Percentiles rank a stretch among this genome's conserved stretches.
Conservation (phyloP, 164 flowering plant genomes). For the Kalanchoe fedtschenkoi region DNA sequence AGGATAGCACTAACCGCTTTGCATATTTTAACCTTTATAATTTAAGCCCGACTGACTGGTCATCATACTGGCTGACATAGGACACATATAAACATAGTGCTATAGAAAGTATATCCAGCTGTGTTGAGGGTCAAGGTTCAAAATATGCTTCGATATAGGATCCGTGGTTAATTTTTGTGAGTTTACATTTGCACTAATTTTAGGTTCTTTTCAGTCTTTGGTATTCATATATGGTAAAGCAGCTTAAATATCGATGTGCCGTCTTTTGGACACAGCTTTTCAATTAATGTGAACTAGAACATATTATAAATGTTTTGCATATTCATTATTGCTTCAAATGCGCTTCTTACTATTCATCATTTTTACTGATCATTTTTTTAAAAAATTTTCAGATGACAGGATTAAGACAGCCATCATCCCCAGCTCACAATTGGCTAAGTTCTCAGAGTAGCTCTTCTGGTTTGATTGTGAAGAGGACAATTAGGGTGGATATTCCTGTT, state of each 20-base stretch:
- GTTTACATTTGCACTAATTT: too few species aligned
- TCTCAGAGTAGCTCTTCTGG: slow-evolving; percentile 81
- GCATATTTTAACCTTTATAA: too few species aligned
- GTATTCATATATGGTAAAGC: too few species aligned
- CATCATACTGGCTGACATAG: not conserved
- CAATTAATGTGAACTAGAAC: too few species aligned
- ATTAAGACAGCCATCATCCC: slow-evolving; percentile 36
- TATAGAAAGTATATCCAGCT: not conserved
- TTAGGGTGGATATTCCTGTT: slow-evolving; percentile 90
- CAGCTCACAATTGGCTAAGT: slow-evolving; percentile 74
- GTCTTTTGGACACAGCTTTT: too few species aligned
- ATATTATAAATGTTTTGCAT: too few species aligned
- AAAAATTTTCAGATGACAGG: slow-evolving; percentile 65
- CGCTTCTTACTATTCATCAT: too few species aligned
- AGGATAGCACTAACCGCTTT: too few species aligned
- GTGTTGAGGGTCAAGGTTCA: not conserved
- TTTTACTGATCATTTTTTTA: not conserved
- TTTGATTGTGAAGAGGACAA: slow-evolving; percentile 69
- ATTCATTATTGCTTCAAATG: not conserved
- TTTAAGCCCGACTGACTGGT: too few species aligned
- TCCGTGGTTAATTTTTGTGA: too few species aligned
- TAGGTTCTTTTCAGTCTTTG: too few species aligned
- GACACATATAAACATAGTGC: not conserved
- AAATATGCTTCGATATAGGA: not conserved
- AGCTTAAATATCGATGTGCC: too few species aligned